phyloP scores from a whole-genome alignment of 495 filamentous ascomycete species.

The Penicillium ochrochloron region DNA sequence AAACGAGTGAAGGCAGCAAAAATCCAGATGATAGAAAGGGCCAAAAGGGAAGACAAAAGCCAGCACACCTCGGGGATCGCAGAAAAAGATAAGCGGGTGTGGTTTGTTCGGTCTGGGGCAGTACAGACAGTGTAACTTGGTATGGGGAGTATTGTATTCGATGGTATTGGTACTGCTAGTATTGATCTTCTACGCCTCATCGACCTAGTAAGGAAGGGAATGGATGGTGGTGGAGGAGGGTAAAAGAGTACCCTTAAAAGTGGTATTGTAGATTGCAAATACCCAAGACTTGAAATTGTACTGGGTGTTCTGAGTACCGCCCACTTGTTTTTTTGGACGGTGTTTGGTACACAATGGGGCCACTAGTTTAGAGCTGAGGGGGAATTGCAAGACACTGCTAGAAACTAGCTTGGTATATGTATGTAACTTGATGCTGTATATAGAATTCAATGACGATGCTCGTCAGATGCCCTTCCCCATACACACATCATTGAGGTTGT shows the following conservation, averaged over 20 bases:
- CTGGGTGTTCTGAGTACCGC: too few relatives aligned
- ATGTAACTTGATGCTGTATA: not conserved
- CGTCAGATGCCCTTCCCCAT: not conserved
- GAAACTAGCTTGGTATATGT: not conserved
- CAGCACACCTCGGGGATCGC: not conserved
- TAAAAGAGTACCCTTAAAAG: not conserved
- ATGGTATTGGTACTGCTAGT: not conserved
- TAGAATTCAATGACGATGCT: not conserved
- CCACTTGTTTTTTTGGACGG: not conserved
- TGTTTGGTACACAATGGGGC: constrained; percentile 1
- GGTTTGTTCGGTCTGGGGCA: constrained; percentile 3
- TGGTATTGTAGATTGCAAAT: not conserved
- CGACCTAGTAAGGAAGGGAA: not conserved
- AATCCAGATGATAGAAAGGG: not conserved
- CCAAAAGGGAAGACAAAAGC: constrained; percentile 5
- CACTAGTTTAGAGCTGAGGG: constrained; percentile 1
- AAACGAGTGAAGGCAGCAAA: constrained; percentile 8
- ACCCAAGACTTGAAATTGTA: not conserved
- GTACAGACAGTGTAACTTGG: not conserved
- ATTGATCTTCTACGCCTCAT: not conserved
- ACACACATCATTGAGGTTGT: not conserved
- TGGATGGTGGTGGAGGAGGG: not conserved
- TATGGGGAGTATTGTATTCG: not conserved
- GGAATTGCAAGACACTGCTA: not conserved
- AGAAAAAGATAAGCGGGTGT: constrained; percentile 8